These are phyloP conservation scores for Diddensiella transvaalensis DNA, from an alignment of 805 yeast species.

Conservation along the genomic window DNA sequence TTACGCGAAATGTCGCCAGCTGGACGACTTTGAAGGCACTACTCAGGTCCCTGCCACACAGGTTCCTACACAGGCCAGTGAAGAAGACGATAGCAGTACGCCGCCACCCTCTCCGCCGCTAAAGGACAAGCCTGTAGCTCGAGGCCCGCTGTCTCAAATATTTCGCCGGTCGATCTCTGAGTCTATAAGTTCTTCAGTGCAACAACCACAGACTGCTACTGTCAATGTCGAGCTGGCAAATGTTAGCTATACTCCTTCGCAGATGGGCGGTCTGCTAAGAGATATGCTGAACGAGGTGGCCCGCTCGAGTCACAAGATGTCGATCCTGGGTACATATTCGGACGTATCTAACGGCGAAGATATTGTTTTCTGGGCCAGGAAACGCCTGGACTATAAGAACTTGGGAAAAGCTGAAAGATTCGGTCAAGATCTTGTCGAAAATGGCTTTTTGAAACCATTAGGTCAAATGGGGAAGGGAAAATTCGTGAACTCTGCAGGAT, in stretches of 20 bases:
- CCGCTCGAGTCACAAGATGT: conserved; percentile 52
- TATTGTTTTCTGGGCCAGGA: conserved; percentile 57
- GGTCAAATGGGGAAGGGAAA: conserved; percentile 48
- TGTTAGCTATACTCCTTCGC: conserved; percentile 34
- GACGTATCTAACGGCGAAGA: conserved; percentile 59
- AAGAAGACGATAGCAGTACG: neutral
- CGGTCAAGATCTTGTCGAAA: conserved; percentile 67
- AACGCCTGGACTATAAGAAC: conserved; percentile 45
- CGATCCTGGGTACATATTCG: conserved; percentile 64
- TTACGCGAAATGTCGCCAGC: conserved; percentile 64
- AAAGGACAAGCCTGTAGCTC: neutral
- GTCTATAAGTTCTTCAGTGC: conserved; percentile 6
- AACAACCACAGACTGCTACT: conserved; percentile 5
- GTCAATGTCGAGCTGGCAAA: conserved; percentile 25
- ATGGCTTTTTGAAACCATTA: conserved; percentile 58
- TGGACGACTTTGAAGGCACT: conserved; percentile 50
- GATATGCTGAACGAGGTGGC: conserved; percentile 47
- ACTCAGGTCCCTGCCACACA: neutral
- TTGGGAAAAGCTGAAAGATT: conserved; percentile 64
- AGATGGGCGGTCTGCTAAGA: conserved; percentile 41
- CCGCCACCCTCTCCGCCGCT: neutral
- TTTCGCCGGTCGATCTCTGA: conserved; percentile 3
- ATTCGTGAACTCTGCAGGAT: conserved; percentile 68
- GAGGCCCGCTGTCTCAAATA: neutral
- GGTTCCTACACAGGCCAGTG: neutral